Base-by-base conservation (phyloP, 495 filamentous ascomycete species). In the Glonium stellatum region DNA sequence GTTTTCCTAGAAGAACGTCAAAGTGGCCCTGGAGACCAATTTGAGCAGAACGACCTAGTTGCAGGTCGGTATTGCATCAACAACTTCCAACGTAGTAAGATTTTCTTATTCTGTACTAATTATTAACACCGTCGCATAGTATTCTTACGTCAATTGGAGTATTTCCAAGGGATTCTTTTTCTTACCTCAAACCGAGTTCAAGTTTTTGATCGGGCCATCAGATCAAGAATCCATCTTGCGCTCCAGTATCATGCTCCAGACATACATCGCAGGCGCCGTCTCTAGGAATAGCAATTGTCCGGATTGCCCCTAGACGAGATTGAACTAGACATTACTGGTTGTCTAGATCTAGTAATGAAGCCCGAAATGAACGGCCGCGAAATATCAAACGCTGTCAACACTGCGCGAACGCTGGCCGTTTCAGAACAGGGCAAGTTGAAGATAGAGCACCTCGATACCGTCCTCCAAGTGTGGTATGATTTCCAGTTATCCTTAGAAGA, bases 361-460 rank as follows among this genome's bases (percentile, higher is more conserved):
- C 41, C 61, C 1, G 53, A 64, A 46, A 60, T 76, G 15, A 74
- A 71, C 35, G 73, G 73, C 11, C 42, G 67, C 0, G 73, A 75
- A 56, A 74, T 76, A 5, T 62, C 71, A 6, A 73, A 75, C 48
- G 66, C 68, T 0, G 41, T 74, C 13, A 65, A 69, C 47, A 74
- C 75, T 0, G 72, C 75, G 8, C 62, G 70, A 55, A 79, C 73
- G 4, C 57, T 78, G 56, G 72, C 75, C 13, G 66, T 58, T 52
- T 64, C 47, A n/a, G 62, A 73, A 25, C 19, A 55, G 10, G 49
- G 50, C 11, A 58, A 58, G 21, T 31, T 72, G 25, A 42, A 15
- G 6, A 46, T 67, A 42, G 65, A 69, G 23, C 71, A 72, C 58
- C 35, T 71, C 35, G 55, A 70, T 54, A 63, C 60, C 13, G 61